Conservation (phyloP, 495 filamentous ascomycete genomes). For the Rhypophila decipiens region DNA sequence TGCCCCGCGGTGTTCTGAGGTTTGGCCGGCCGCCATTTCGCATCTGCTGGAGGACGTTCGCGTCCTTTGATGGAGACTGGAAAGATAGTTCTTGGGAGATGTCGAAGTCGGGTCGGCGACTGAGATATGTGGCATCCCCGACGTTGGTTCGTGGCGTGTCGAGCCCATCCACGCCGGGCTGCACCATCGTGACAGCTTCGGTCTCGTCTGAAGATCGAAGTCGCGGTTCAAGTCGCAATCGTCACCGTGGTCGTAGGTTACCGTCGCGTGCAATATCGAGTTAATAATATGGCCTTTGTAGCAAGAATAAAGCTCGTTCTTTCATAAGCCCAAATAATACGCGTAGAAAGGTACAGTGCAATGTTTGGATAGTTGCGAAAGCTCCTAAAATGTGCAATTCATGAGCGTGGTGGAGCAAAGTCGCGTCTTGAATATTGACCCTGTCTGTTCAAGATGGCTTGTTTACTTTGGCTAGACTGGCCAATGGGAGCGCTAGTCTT, state of each 20-base stretch:
- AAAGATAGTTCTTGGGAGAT: slow-evolving; percentile 80
- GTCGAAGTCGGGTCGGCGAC: slow-evolving; percentile 63
- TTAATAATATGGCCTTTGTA: too few species aligned
- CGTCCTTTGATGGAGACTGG: slow-evolving; percentile 74
- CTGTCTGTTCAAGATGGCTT: too few species aligned
- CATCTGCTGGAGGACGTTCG: slow-evolving; percentile 61
- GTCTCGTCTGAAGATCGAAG: not conserved
- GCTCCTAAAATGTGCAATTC: too few species aligned
- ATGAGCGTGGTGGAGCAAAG: too few species aligned
- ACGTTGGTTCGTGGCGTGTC: slow-evolving; percentile 74
- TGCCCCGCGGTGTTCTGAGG: slow-evolving; percentile 61
- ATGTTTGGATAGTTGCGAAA: too few species aligned
- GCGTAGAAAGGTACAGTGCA: not conserved
- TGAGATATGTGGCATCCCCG: slow-evolving; percentile 74
- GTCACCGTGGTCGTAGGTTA: not conserved
- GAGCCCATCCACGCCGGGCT: slow-evolving; percentile 50
- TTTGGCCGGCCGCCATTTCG: slow-evolving; percentile 54
- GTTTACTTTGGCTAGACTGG: slow-evolving; percentile 22
- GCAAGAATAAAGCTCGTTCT: too few species aligned
- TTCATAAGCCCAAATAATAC: too few species aligned
- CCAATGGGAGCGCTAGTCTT: slow-evolving; percentile 12
- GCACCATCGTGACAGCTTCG: slow-evolving; percentile 31
- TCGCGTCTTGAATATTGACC: too few species aligned
- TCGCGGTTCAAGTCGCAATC: not conserved
- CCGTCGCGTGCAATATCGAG: not conserved